Base-by-base conservation (phyloP, 805 yeast species). In the Nakazawaea anatomiae region DNA sequence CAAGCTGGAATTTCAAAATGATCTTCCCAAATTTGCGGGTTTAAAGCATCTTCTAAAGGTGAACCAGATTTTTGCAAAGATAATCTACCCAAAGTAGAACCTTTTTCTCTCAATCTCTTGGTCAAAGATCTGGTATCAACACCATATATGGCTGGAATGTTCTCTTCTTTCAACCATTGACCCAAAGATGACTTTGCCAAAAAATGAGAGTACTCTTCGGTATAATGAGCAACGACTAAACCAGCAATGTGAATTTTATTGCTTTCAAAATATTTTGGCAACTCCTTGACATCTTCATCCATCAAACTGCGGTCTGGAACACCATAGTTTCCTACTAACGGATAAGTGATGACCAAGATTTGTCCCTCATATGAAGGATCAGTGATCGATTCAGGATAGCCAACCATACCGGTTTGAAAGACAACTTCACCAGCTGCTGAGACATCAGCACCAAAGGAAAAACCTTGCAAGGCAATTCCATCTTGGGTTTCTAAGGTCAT, bases 351-450 rank as follows among this genome's bases (percentile, higher is more conserved):
- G 57, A 94, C 97, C 67, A 94, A 75, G 64, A 94, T 92, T 73
- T 94, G 99, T 57, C 99, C 99, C 66, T 88, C 91, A 71, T 94
- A 94, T 43, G 98, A 94, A 54, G 99, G 99, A 72, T 94, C 99
- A 40, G 99, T 90, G 69, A 94, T 82, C 48, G 97, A 84, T 72
- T 94, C 99, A 41, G 98, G 99, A 69, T 94, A 94, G 55, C 99
- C 99, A 60, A 94, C 98, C 97, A 94, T 91, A 76, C 99, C 98
- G 56, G 99, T 94, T 73, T 95, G 98, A 82, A 94, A 94, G 54
- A 94, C 99, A 62, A 95, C 82, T 74, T 94, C 99, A 79, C 99
- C 99, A 52, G 98, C 95, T 52, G 83, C 82, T 29, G 96, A 69
- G 54, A 77, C 81, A 55, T 85, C 85, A 51, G 98, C 96, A 77